Base-by-base conservation (phyloP, 805 yeast species). In the Starmerella floris region DNA sequence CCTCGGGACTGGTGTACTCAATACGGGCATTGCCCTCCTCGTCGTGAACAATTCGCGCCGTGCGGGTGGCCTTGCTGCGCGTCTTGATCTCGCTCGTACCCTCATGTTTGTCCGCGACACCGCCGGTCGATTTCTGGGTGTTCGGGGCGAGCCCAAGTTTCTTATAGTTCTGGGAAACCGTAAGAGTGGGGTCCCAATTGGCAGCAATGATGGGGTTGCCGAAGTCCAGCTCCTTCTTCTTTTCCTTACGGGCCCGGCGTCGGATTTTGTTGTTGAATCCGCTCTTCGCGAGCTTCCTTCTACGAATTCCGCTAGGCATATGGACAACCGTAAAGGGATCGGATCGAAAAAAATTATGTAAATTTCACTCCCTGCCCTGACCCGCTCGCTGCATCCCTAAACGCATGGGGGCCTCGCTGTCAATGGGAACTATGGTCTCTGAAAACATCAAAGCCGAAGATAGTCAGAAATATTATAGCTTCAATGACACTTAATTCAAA, bases 151-250 rank as follows among this genome's bases (percentile, higher is more conserved):
- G 66, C 3, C 98, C 98, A 23, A 91, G 64, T 49, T 68, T 74
- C 53, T 78, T 77, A 63, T 91, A 88, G 61, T 91, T 91, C 59
- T 91, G 97, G 40, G 76, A 70, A 46, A 87, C 64, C 0, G 97
- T 87, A 43, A 79, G 67, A 11, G 73, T 71, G 45, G 76, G 72
- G 62, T 91, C 95, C 98, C 98, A 91, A 60, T 85, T 73, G 27
- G 76, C 82, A 4, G 84, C 93, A 49, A 91, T 81, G 49, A 91
- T 73, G 2, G 94, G 82, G 57, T 84, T 83, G 0, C 82, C 69
- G 37, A 69, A 69, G 26, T 82, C 74, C 47, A 76, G 76, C 45
- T 78, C 65, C 51, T 77, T 70, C 57, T 80, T 72, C 53, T 76
- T 78, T 54, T 72, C 75, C 56, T 83, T 76, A 56, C 81, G 60